Base-by-base conservation (phyloP, 257 asterid genomes). In the Datura wrightii region DNA sequence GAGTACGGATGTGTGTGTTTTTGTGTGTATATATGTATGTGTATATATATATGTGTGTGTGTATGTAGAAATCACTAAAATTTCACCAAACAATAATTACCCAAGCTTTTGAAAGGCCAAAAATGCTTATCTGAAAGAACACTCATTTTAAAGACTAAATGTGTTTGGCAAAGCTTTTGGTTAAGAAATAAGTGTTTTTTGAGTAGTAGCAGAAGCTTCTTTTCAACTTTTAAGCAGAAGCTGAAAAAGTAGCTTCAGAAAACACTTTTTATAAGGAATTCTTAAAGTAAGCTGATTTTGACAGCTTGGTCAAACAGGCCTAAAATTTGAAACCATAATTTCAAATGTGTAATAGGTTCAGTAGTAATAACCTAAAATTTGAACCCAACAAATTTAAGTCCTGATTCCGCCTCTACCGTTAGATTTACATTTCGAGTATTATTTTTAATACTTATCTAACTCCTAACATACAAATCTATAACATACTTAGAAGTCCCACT, bases 291-390 rank as follows among this genome's bases (percentile, higher is more conserved):
- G 74, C 11, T 66, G 19, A 14, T 37, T 66, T 66, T 19, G 13
- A 66, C 48, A 66, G 48, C 50, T 37, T 67, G 76, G 76, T 39
- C 76, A 67, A 67, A 15, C 31, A 67, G 48, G 24, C 19, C 15
- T 19, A 37, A 67, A 67, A 67, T 67, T 37, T 67, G 76, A 7
- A 67, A 67, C 76, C 50, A 67, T 67, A 67, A 37, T 67, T 67
- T 37, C 76, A 67, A 67, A 67, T 67, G 44, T 67, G 76, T 67
- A 67, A 37, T 6, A 3, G 31, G 76, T 11, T 67, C 50, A 67
- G 24, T 7, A 39, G 76, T 6, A 67, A 66, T 6, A 67, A 67
- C 50, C 24, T 67, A 67, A 67, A 67, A 37, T 67, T 39, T 67
- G 24, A 67, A 37, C 76, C 50, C 24, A 31, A 67, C 50, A 67